These are phyloP conservation scores for Gamsiella multidivaricata DNA, from an alignment of 192 early-diverging fungal species.

Conservation along the genomic window DNA sequence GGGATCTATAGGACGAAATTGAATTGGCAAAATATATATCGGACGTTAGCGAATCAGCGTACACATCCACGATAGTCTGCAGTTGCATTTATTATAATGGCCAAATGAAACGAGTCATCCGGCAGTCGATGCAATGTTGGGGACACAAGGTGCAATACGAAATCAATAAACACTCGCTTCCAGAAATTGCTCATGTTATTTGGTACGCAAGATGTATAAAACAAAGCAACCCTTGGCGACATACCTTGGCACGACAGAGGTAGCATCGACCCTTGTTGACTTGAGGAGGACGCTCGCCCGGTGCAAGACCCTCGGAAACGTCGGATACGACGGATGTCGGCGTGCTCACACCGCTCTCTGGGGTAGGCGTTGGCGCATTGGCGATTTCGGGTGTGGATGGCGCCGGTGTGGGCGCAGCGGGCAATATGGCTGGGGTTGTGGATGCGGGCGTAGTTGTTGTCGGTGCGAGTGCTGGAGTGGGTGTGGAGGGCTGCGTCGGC, in stretches of 20 bases:
- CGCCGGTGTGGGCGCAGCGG: conserved; percentile 7
- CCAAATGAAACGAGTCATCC: not conserved
- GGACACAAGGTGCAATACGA: no score
- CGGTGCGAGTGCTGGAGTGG: conserved; percentile 12
- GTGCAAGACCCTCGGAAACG: conserved; percentile 44
- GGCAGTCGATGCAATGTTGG: not conserved
- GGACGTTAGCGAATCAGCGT: not conserved
- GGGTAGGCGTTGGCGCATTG: conserved; percentile 16
- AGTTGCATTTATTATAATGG: not conserved
- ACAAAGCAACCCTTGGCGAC: not conserved
- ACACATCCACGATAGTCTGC: not conserved
- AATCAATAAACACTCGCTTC: not conserved
- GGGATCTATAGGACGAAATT: conserved; percentile 61
- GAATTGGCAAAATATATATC: not conserved
- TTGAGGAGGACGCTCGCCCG: conserved; percentile 64
- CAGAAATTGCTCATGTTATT: conserved; percentile 2
- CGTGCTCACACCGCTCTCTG: conserved; percentile 29
- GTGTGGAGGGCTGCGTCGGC: conserved; percentile 11
- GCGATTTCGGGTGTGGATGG: conserved; percentile 24
- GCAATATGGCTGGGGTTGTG: conserved; percentile 6
- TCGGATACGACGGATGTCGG: conserved; percentile 48
- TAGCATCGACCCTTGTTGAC: conserved; percentile 79
- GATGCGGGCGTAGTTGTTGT: conserved; percentile 4
- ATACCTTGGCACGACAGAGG: conserved; percentile 73
- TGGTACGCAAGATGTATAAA: not conserved